Conservation (phyloP, 2,329 filamentous ascomycete species). For the Coniochaeta sp. region DNA sequence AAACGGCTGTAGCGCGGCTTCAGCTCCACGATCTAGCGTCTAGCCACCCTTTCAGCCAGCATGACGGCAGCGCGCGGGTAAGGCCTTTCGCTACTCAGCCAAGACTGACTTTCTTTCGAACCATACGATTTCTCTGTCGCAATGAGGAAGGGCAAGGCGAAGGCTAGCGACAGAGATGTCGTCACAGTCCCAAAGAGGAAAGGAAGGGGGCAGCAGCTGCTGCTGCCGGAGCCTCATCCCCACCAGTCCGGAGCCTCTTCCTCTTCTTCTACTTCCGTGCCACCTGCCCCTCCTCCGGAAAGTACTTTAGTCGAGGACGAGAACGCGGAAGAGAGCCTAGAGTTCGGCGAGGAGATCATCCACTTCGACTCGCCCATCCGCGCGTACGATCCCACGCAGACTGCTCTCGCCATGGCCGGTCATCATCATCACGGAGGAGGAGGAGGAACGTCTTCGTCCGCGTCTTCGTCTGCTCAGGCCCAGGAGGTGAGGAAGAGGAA, state of each 20-base stretch:
- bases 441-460: no score
- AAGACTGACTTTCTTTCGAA: constrained; percentile 3
- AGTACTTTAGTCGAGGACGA: background rate
- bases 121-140: no score
- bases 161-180: background rate
- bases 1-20: background rate
- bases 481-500: constrained; percentile 20
- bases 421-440: no score
- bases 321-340: background rate
- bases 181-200: background rate
- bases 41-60: constrained; percentile 1
- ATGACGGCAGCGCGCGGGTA: constrained; percentile 1
- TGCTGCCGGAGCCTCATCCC: no score
- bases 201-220: background rate
- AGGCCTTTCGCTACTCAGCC: background rate
- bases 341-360: constrained; percentile 1
- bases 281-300: no score
- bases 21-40: background rate
- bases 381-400: background rate
- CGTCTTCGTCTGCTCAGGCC: background rate
- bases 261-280: background rate
- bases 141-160: background rate
- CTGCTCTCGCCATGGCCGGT: background rate
- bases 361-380: background rate
- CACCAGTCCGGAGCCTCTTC: background rate